phyloP scores from a whole-genome alignment of 768 basidiomycete species.

The Cyclocybe cylindracea region DNA sequence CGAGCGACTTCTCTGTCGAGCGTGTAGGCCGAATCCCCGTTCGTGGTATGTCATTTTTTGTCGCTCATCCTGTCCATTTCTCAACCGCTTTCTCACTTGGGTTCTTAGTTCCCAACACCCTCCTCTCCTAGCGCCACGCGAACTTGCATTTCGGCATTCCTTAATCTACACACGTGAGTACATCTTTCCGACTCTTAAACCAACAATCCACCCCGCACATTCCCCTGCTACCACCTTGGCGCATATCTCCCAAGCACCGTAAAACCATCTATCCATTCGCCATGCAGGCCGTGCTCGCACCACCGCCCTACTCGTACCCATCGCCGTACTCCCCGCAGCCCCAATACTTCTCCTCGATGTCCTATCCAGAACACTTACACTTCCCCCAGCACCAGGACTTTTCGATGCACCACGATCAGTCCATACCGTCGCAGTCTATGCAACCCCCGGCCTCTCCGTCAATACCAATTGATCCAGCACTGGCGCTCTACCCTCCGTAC shows the following conservation, averaged over 20 bases:
- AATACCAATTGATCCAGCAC: conserved; percentile 69
- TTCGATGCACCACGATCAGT: conserved; percentile 43
- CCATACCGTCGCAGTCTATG: conserved; percentile 40
- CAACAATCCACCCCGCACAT: neutral
- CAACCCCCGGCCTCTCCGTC: conserved; percentile 60
- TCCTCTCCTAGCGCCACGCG: conserved; percentile 21
- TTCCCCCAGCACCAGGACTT: conserved; percentile 30
- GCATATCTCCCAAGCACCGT: neutral
- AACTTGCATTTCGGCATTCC: conserved; percentile 1
- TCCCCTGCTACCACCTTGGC: conserved; percentile 7
- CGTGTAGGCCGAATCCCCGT: conserved; percentile 14
- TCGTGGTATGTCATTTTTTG: conserved; percentile 12
- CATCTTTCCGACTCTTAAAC: conserved; percentile 16
- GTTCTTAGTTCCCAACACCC: conserved; percentile 22
- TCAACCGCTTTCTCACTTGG: conserved; percentile 17
- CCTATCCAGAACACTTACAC: conserved; percentile 28
- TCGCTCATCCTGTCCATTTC: conserved; percentile 8
- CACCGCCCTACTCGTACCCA: conserved; percentile 36
- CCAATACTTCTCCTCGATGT: conserved; percentile 24
- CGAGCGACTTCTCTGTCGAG: conserved; percentile 11
- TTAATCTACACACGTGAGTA: conserved; percentile 25
- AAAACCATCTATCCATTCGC: neutral
- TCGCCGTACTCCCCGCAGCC: conserved; percentile 32
- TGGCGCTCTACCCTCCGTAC: conserved; percentile 67
- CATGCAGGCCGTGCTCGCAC: conserved; percentile 28